These are phyloP conservation scores for Cucurbita ficifolia DNA, from an alignment of 306 rosid genomes.

Conservation along the genomic window DNA sequence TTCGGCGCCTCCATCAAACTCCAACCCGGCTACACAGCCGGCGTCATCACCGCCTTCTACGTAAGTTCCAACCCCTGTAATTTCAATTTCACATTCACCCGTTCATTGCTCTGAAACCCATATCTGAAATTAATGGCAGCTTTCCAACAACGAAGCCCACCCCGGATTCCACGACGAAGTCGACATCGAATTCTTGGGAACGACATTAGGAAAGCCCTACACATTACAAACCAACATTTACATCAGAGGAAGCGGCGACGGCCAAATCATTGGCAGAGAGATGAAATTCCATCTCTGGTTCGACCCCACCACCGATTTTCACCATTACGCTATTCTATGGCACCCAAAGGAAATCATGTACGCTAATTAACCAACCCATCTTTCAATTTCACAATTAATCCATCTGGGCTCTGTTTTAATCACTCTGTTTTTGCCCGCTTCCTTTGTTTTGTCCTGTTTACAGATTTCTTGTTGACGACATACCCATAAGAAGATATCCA, in stretches of 20 bases:
- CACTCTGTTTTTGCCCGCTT: background rate
- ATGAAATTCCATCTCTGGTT: conserved; percentile 96
- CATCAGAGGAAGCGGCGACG: conserved; percentile 93
- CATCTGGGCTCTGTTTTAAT: background rate
- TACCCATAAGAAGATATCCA: conserved; percentile 83
- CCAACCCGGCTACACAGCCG: conserved; percentile 93
- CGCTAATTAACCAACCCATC: conserved; percentile 6
- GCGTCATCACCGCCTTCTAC: conserved; percentile 90
- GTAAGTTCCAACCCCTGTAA: conserved; percentile 20
- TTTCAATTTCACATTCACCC: background rate
- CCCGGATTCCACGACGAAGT: conserved; percentile 96
- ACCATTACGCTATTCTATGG: conserved; percentile 88
- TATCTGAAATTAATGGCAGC: conserved; percentile 36
- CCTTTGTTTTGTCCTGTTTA: background rate
- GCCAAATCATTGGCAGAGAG: conserved; percentile 74
- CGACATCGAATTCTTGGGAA: conserved; percentile 90
- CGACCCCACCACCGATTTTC: conserved; percentile 72
- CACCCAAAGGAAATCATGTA: conserved; percentile 77
- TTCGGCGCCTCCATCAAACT: conserved; percentile 80
- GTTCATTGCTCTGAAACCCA: background rate
- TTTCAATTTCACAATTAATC: background rate
- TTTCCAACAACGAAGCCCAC: conserved; percentile 85
- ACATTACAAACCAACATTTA: conserved; percentile 89
- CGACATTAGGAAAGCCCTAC: conserved; percentile 91
- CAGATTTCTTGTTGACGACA: conserved; percentile 94